phyloP scores from a whole-genome alignment of 2,329 filamentous ascomycete species.

The Diaporthe aspalathi region DNA sequence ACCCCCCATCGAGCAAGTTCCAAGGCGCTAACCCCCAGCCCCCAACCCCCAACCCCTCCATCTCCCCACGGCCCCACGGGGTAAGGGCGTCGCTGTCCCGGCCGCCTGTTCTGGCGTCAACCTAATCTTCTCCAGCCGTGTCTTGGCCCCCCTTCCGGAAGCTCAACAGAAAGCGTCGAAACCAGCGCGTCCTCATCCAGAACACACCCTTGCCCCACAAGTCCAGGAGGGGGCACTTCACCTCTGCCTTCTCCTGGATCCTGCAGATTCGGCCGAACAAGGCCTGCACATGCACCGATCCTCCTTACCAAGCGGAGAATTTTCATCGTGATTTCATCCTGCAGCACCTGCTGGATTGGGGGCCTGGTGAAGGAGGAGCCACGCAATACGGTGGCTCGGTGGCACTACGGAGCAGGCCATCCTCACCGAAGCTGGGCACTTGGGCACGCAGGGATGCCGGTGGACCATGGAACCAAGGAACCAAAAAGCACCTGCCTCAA shows the following conservation, averaged over 20 bases:
- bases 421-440: conserved; percentile 9
- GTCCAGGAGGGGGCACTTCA: conserved; percentile 6
- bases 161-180: conserved; percentile 7
- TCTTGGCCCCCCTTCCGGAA: conserved; percentile 20
- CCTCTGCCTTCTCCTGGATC: conserved; percentile 19
- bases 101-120: conserved; percentile 31
- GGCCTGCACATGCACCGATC: conserved; percentile 19
- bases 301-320: conserved; percentile 9
- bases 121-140: conserved; percentile 30
- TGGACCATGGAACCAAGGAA: neutral
- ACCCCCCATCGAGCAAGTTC: neutral
- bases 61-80: conserved; percentile 29
- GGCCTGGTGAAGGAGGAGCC: neutral
- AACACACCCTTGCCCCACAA: conserved; percentile 19
- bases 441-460: neutral
- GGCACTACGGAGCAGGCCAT: conserved; percentile 5
- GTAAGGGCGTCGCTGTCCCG: conserved; percentile 17
- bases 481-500: neutral
- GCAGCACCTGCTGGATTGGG: conserved; percentile 13
- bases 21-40: conserved; percentile 23
- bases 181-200: conserved; percentile 16
- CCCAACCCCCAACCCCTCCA: conserved; percentile 8
- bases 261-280: conserved; percentile 18
- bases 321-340: conserved; percentile 1
- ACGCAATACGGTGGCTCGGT: conserved; percentile 11